These are phyloP conservation scores for Schizopora paradoxa DNA, from an alignment of 1,284 basidiomycete species.

Conservation along the genomic window DNA sequence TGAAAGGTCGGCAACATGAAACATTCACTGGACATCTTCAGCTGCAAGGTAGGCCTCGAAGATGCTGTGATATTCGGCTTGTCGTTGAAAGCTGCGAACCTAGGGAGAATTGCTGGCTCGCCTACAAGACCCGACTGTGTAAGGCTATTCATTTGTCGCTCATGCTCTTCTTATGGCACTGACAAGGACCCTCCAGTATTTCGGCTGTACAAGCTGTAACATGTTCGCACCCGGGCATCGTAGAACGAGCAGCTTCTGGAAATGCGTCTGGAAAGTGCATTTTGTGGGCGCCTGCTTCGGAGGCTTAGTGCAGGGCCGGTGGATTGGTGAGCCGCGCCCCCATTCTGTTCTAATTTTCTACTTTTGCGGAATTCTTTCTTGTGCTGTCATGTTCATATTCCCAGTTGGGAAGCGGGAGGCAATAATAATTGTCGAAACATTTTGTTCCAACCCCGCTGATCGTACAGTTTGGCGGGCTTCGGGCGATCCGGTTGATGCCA, in stretches of 20 bases:
- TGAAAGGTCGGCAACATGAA: slow-evolving; percentile 69
- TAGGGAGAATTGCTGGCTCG: slow-evolving; percentile 64
- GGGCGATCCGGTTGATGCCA: slow-evolving; percentile 3
- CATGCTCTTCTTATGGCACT: slow-evolving; percentile 4
- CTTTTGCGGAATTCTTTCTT: not conserved
- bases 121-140: slow-evolving; percentile 50
- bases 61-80: not conserved
- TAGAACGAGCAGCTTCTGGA: slow-evolving; percentile 67
- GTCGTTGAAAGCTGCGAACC: not conserved
- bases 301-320: slow-evolving; percentile 6
- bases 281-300: slow-evolving; percentile 59
- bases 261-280: slow-evolving; percentile 74
- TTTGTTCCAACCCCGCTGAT: not conserved
- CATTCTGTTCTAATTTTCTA: not conserved
- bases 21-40: slow-evolving; percentile 66
- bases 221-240: slow-evolving; percentile 70
- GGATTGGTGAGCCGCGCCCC: not conserved
- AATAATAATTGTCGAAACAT: not conserved
- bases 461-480: slow-evolving; percentile 2
- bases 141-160: slow-evolving; percentile 36
- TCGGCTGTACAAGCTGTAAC: slow-evolving; percentile 81
- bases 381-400: not conserved
- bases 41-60: slow-evolving; percentile 47
- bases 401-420: not conserved
- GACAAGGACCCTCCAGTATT: slow-evolving; percentile 42